Evolutionary conservation across 2,329 filamentous ascomycete genomes (phyloP).

Genomic region (Tolypocladium guangdongense): DNA sequence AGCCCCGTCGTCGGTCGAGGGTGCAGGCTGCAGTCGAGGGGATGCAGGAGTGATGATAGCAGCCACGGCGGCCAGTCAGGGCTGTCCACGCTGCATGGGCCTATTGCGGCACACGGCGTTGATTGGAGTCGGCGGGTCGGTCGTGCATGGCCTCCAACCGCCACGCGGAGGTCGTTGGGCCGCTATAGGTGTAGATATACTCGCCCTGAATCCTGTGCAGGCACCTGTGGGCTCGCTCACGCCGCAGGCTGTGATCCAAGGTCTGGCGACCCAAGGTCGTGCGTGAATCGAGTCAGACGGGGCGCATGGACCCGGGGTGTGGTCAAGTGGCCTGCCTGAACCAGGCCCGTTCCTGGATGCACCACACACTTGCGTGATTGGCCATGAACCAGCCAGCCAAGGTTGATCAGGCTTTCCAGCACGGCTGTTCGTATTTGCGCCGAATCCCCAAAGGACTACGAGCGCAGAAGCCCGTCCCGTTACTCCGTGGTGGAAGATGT

Average conservation of each 20-base stretch:
- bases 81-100: constrained; percentile 11
- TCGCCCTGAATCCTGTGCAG: background rate
- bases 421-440: background rate
- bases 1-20: constrained; percentile 8
- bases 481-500: background rate
- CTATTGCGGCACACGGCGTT: constrained; percentile 8
- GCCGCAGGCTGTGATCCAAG: background rate
- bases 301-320: background rate
- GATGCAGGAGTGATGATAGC: background rate
- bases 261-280: background rate
- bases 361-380: background rate
- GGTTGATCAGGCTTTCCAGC: constrained; percentile 4
- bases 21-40: constrained; percentile 4
- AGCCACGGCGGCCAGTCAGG: constrained; percentile 12
- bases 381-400: background rate
- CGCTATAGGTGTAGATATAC: background rate
- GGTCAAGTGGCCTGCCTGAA: constrained; percentile 1
- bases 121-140: constrained; percentile 8
- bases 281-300: background rate
- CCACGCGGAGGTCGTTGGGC: background rate
- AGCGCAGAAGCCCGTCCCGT: constrained; percentile 2
- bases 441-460: background rate
- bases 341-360: background rate
- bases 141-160: constrained; percentile 6
- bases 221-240: background rate